Evolutionary conservation across 768 basidiomycete species (phyloP), one percentile per base, ranked within the genome.

Genomic region (Lactarius hengduanensis): DNA sequence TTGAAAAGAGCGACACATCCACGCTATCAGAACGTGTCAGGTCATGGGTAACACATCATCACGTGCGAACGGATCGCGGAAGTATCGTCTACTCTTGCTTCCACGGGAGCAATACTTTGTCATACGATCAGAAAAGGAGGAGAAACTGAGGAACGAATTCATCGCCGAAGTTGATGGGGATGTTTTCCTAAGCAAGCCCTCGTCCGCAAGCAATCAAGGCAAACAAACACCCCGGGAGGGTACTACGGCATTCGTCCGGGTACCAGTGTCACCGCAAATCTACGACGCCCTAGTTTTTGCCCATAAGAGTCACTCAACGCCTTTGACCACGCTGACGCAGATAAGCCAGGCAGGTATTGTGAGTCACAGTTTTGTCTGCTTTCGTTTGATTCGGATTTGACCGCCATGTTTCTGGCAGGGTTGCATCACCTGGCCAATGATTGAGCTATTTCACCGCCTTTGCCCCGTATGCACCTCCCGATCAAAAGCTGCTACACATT

Each of bases 351-450:
- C 86, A 18, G 84, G 86, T 68, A 83, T 89, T 67, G 88, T 89
- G 71, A 76, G 86, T 78, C 32, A 38, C 63, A 60, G 43, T 9
- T 41, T 32, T 11, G 8, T 36, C 53, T 53, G 40, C 20, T 11
- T 67, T 53, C 1, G 59, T 6, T 13, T 58, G 54, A 43, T 30
- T 28, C 26, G 15, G 10, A 6, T 16, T 28, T 58, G 59, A 61
- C 40, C n/a, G 59, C 47, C 41, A 45, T 57, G 32, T 57, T 66
- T 26, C 65, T 59, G 47, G n/a, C 55, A 90, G 88, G 82, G 86
- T 32, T 79, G 79, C 28, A 82, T 90, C 62, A 89, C 88, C 9
- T 90, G 87, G 87, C 86, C 88, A 4, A 90, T 90, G 86, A 81
- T 84, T 6, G 88, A 90, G 73, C 81, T 84, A 43, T 90, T 89